Evolutionary conservation across 345 rosid genomes (phyloP).

Genomic region (Geranium rotundifolium): DNA sequence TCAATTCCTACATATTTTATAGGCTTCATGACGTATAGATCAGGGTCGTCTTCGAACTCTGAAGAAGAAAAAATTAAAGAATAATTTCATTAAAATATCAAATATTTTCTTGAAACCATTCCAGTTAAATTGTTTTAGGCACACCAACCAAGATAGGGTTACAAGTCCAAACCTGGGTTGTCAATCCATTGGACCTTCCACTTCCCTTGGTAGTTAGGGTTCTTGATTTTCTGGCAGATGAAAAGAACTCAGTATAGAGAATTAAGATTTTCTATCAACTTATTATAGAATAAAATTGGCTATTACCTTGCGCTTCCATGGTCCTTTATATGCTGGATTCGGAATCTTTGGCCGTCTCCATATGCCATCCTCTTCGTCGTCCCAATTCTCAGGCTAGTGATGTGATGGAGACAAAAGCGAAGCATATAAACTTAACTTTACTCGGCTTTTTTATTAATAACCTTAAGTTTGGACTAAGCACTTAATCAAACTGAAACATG

Average conservation of each 20-base stretch:
- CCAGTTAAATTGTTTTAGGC: not conserved
- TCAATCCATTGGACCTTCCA: conserved; percentile 40
- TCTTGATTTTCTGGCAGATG: conserved; percentile 30
- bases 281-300: not conserved
- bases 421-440: not conserved
- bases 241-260: not conserved
- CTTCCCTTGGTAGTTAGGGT: conserved; percentile 37
- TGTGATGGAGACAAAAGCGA: not conserved
- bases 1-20: conserved; percentile 39
- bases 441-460: not conserved
- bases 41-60: conserved; percentile 52
- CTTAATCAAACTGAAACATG: not conserved
- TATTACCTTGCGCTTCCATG: conserved; percentile 33
- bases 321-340: conserved; percentile 39
- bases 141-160: not conserved
- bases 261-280: not conserved
- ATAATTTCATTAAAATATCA: not conserved
- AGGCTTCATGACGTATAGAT: conserved; percentile 40
- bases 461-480: not conserved
- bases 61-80: not conserved
- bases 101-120: not conserved
- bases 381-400: conserved; percentile 34
- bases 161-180: conserved; percentile 24
- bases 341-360: conserved; percentile 35
- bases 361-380: conserved; percentile 35